Base-by-base conservation (phyloP, 345 rosid species). In the Arabidopsis suecica region DNA sequence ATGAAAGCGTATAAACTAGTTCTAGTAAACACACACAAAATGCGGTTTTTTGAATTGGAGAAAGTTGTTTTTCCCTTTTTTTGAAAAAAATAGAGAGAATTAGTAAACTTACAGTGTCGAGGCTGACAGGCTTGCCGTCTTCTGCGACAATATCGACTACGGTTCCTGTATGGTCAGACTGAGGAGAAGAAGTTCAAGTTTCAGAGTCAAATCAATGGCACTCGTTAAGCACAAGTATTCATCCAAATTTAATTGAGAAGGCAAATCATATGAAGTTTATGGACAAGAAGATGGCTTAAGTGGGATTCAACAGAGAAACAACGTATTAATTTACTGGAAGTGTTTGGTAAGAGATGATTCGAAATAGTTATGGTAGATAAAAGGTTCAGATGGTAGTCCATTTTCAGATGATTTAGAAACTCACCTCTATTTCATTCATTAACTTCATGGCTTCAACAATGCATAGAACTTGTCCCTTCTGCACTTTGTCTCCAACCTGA, bases 361-460 rank as follows among this genome's bases (percentile, higher is more conserved):
- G 37, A 40, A 16, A 30, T 30, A 73, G 69, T 40, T 13, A 62
- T 3, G 34, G 48, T 53, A 7, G 4, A 28, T 23, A 72, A 6
- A 6, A 75, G 30, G 9, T 34, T 34, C 7, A 34, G 14, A 51
- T 33, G 38, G 9, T 41, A 47, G 4, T 50, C 60, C 14, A 57
- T 63, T 51, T 14, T 36, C 41, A 38, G 30, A 76, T 37, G 59
- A 53, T 53, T 42, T 10, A 62, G 32, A 34, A 57, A 69, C 89
- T 86, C 80, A 85, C 98, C 84, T 93, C 98, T 70, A 93, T 93
- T 78, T 90, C 98, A 67, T 93, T 93, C 98, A 93, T 93, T 81
- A 93, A 75, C 81, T 93, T 93, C 98, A 90, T 93, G 83, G 98
- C 98, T 69, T 93, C 96, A 37, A 93, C 84, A 32, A 93, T 88